A percentile compares a stretch with the other conserved stretches of the same genome.
These are phyloP conservation scores for Fusarium buxicola DNA, from an alignment of 2,329 filamentous ascomycete genomes.

Conservation along the genomic window DNA sequence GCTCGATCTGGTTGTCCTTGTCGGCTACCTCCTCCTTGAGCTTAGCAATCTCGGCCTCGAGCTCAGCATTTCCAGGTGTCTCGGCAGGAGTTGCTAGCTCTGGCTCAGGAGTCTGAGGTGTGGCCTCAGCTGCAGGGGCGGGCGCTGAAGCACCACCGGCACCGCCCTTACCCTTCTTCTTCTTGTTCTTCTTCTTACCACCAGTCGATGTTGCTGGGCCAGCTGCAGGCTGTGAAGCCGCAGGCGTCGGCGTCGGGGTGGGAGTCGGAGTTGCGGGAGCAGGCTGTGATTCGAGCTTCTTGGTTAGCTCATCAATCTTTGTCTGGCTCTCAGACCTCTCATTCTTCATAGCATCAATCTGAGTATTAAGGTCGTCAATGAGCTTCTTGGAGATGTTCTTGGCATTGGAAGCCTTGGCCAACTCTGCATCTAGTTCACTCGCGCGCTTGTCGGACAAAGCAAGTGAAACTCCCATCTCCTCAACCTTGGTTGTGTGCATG, in stretches of 20 bases:
- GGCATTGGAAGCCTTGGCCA: slow-evolving; percentile 54
- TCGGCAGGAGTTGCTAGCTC: slow-evolving; percentile 47
- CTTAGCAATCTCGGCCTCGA: slow-evolving; percentile 62
- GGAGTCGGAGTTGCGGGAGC: slow-evolving; percentile 23
- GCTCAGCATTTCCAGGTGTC: slow-evolving; percentile 48
- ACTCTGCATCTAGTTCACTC: slow-evolving; percentile 55
- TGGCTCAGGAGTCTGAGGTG: slow-evolving; percentile 53
- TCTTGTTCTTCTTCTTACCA: slow-evolving; percentile 78
- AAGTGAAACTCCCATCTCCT: slow-evolving; percentile 53
- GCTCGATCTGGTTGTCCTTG: slow-evolving; percentile 79
- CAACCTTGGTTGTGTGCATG: slow-evolving; percentile 47
- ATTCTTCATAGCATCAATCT: slow-evolving; percentile 52
- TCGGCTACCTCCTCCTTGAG: slow-evolving; percentile 66
- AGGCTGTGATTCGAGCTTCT: slow-evolving; percentile 55
- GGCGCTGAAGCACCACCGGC: slow-evolving; percentile 57
- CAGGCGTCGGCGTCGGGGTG: slow-evolving; percentile 39
- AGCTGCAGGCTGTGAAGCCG: slow-evolving; percentile 43
- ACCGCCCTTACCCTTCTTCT: slow-evolving; percentile 86
- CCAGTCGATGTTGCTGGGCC: slow-evolving; percentile 40
- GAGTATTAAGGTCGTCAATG: slow-evolving; percentile 52
- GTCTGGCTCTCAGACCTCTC: slow-evolving; percentile 49
- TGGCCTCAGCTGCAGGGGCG: slow-evolving; percentile 47
- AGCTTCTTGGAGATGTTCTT: slow-evolving; percentile 57
- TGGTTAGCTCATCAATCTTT: slow-evolving; percentile 56
- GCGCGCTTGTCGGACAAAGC: slow-evolving; percentile 50